Percentiles rank a stretch among this genome's conserved stretches.
Conservation (phyloP, 768 basidiomycete genomes). For the Serendipita vermifera region DNA sequence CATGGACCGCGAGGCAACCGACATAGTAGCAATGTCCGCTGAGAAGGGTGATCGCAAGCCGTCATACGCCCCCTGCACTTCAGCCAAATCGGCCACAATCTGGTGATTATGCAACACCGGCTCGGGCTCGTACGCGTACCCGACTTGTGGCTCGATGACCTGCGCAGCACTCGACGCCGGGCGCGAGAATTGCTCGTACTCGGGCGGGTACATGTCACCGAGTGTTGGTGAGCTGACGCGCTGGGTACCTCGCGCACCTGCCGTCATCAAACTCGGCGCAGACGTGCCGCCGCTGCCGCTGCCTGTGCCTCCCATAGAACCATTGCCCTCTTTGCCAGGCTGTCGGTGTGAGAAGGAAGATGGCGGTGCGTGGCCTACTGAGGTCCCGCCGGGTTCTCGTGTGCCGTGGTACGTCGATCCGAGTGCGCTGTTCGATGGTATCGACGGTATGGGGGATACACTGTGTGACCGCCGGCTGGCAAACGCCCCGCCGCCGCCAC, state of each 20-base stretch:
- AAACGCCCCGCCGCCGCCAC: neutral
- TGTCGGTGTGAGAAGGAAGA: neutral
- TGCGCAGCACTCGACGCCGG: too few species aligned
- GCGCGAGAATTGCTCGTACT: constrained; percentile 1
- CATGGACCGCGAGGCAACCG: constrained; percentile 1
- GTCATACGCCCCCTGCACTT: neutral
- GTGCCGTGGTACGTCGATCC: neutral
- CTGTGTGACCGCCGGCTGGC: too few species aligned
- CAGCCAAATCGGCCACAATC: neutral
- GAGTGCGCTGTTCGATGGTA: too few species aligned
- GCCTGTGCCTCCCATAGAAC: neutral
- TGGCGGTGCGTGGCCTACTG: neutral
- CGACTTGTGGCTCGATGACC: too few species aligned
- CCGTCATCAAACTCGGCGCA: too few species aligned
- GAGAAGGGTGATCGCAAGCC: neutral
- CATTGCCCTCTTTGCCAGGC: neutral
- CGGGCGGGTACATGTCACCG: neutral
- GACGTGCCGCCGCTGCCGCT: neutral
- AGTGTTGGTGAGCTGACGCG: neutral
- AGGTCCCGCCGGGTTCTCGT: neutral
- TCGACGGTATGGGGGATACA: neutral
- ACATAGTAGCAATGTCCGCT: neutral
- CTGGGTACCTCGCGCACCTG: too few species aligned
- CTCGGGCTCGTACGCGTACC: constrained; percentile 3
- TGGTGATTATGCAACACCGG: neutral